Evolutionary conservation across 2,329 filamentous ascomycete genomes (phyloP).

Genomic region (Talaromyces sp.): DNA sequence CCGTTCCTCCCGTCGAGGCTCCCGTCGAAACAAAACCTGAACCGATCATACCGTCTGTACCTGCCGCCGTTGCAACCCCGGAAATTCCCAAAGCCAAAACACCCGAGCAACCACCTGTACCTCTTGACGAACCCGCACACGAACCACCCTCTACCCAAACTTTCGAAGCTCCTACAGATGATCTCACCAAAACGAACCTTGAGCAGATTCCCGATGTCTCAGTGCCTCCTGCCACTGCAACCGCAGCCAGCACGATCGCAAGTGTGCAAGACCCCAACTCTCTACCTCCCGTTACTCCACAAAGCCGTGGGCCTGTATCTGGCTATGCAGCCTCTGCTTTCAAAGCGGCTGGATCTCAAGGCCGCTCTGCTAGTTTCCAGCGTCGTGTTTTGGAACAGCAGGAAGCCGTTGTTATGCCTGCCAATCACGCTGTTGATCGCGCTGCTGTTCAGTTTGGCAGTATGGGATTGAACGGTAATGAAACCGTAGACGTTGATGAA

Average conservation of each 20-base stretch:
- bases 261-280: constrained; percentile 76
- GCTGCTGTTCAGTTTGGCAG: constrained; percentile 94
- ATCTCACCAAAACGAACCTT: constrained; percentile 87
- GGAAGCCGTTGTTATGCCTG: constrained; percentile 97
- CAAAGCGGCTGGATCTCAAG: constrained; percentile 65
- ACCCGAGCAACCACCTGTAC: constrained; percentile 30
- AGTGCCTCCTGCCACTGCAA: constrained; percentile 71
- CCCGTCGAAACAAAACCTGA: constrained; percentile 41
- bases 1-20: constrained; percentile 32
- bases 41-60: constrained; percentile 29
- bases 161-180: constrained; percentile 69
- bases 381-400: constrained; percentile 89
- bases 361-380: constrained; percentile 75
- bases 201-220: constrained; percentile 85
- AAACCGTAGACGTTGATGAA: constrained; percentile 72
- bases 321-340: constrained; percentile 77
- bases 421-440: constrained; percentile 90
- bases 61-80: constrained; percentile 38
- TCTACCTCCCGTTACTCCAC: constrained; percentile 49
- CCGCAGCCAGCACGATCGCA: constrained; percentile 81
- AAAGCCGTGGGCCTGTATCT: constrained; percentile 56
- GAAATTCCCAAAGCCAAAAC: constrained; percentile 43
- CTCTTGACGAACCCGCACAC: constrained; percentile 33
- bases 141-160: constrained; percentile 36
- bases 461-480: constrained; percentile 76